Percentiles rank a stretch among this genome's conserved stretches.
Evolutionary conservation across 2,329 filamentous ascomycete genomes (phyloP).

Genomic region (Rutstroemia sydowiana): DNA sequence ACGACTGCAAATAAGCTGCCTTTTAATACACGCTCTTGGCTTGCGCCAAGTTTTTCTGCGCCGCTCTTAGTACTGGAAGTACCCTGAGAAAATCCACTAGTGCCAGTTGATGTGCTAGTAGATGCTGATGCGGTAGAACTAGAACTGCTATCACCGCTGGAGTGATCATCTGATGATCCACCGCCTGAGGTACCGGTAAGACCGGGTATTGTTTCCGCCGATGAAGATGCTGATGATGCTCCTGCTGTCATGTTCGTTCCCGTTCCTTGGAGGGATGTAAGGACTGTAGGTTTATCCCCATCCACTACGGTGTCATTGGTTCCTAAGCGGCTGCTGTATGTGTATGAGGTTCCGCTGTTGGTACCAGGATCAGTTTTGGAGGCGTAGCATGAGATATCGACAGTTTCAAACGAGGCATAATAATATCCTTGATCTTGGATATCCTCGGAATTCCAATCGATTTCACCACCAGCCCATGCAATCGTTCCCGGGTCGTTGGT

Average conservation of each 20-base stretch:
- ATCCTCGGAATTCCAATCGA: slow-evolving; percentile 77
- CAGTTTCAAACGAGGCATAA: slow-evolving; percentile 69
- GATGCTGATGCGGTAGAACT: slow-evolving; percentile 15
- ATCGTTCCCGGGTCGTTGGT: slow-evolving; percentile 79
- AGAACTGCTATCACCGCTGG: slow-evolving; percentile 9
- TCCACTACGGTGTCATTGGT: slow-evolving; percentile 74
- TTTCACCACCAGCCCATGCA: slow-evolving; percentile 82
- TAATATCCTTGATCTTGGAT: slow-evolving; percentile 84
- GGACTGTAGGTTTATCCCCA: slow-evolving; percentile 64
- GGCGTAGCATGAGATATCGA: slow-evolving; percentile 82
- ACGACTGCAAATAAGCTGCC: slow-evolving; percentile 28
- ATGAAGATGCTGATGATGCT: slow-evolving; percentile 23
- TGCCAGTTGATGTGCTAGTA: slow-evolving; percentile 19
- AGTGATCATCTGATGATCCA: slow-evolving; percentile 1
- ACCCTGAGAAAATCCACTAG: slow-evolving; percentile 29
- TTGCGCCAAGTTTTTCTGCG: slow-evolving; percentile 20
- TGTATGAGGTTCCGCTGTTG: slow-evolving; percentile 65
- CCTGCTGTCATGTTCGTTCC: slow-evolving; percentile 61
- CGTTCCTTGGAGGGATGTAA: slow-evolving; percentile 74
- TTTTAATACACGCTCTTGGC: slow-evolving; percentile 23
- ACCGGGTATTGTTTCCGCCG: slow-evolving; percentile 45
- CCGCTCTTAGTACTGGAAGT: slow-evolving; percentile 12
- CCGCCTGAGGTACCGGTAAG: slow-evolving; percentile 39
- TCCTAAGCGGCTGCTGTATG: slow-evolving; percentile 56
- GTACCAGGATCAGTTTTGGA: slow-evolving; percentile 53